Evolutionary conservation across 2,329 filamentous ascomycete species (phyloP).

Genomic region (Fusarium ambrosium): DNA sequence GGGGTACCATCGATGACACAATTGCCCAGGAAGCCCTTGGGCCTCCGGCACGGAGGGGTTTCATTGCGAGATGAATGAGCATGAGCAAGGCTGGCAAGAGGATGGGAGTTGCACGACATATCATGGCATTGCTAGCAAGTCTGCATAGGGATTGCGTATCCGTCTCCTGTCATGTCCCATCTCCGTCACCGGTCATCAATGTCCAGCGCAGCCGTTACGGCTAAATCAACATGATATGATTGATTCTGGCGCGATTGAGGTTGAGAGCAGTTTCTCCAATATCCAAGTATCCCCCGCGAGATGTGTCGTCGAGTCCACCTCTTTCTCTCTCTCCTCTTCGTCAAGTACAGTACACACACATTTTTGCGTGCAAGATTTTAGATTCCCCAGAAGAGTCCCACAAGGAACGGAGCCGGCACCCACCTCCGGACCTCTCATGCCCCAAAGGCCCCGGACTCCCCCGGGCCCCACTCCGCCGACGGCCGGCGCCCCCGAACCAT

Average conservation of each 20-base stretch:
- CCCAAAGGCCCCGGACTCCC: conserved; percentile 38
- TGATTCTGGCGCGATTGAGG: conserved; percentile 7
- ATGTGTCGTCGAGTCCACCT: background rate
- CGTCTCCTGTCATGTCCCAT: conserved; percentile 2
- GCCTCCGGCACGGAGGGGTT: conserved; percentile 34
- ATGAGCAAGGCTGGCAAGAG: conserved; percentile 22
- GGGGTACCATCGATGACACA: conserved; percentile 46
- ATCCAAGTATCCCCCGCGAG: conserved; percentile 34
- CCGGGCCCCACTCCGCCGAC: conserved; percentile 46
- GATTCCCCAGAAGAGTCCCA: conserved; percentile 13
- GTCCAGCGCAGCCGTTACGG: conserved; percentile 1
- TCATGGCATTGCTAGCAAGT: conserved; percentile 19
- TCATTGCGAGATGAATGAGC: conserved; percentile 22
- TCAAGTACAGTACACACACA: background rate
- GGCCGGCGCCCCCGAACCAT: conserved; percentile 42
- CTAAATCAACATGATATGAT: conserved; percentile 8
- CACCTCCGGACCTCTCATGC: conserved; percentile 28
- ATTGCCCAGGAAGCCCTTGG: conserved; percentile 37
- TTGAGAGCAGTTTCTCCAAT: conserved; percentile 22
- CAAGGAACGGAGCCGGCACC: conserved; percentile 38
- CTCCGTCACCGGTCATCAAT: background rate
- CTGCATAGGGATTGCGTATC: conserved; percentile 26
- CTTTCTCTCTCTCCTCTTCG: background rate
- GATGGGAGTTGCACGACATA: conserved; percentile 37
- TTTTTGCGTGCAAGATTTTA: conserved; percentile 11